Evolutionary conservation across 2,329 filamentous ascomycete genomes (phyloP).

Genomic region (Fusarium clavum): DNA sequence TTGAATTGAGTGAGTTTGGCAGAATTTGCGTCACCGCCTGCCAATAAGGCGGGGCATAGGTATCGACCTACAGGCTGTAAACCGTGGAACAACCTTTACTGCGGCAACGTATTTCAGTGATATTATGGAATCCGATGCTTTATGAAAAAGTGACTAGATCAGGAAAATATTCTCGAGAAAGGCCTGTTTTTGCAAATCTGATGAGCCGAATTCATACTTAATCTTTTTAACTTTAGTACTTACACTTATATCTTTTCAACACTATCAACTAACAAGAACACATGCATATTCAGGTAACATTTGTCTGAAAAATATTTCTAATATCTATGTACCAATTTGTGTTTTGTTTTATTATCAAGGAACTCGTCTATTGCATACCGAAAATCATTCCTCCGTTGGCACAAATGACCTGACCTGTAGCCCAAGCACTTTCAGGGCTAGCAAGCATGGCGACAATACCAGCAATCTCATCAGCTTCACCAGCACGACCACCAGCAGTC

Average conservation of each 20-base stretch:
- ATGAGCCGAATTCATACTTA: neutral
- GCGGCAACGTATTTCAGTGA: neutral
- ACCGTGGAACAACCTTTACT: neutral
- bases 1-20: constrained; percentile 34
- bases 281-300: neutral
- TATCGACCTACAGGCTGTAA: neutral
- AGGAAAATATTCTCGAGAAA: neutral
- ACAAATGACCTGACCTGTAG: constrained; percentile 46
- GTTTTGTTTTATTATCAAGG: constrained; percentile 4
- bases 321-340: constrained; percentile 20
- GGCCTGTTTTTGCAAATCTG: neutral
- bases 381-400: constrained; percentile 48
- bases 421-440: constrained; percentile 45
- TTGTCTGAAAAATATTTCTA: constrained; percentile 27
- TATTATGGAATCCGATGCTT: neutral
- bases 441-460: constrained; percentile 44
- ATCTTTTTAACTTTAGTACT: neutral
- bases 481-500: constrained; percentile 43
- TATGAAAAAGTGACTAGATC: neutral
- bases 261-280: neutral
- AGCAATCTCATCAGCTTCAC: constrained; percentile 45
- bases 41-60: constrained; percentile 43
- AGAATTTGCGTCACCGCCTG: constrained; percentile 48
- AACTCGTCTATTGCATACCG: constrained; percentile 42
- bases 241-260: neutral